A percentile compares a stretch with the other conserved stretches of the same genome.
These are phyloP conservation scores for Pholiota microspora DNA, from an alignment of 768 basidiomycete genomes.

Conservation along the genomic window DNA sequence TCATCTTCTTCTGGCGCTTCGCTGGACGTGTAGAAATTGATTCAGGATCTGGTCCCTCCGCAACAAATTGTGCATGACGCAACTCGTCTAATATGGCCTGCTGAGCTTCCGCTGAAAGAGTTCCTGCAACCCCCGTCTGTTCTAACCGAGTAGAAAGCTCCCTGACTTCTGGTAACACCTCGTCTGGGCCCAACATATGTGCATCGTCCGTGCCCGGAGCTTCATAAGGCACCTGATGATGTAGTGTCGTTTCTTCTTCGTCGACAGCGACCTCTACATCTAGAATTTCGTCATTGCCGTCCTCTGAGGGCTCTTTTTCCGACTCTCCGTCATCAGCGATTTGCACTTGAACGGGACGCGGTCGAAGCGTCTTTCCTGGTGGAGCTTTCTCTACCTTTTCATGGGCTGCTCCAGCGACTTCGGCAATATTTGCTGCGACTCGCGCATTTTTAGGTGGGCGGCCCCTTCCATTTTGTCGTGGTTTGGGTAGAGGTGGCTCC, in stretches of 20 bases:
- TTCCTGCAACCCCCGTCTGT: neutral
- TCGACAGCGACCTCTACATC: neutral
- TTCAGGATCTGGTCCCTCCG: conserved; percentile 12
- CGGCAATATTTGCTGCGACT: neutral
- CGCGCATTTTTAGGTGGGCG: neutral
- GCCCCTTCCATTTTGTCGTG: conserved; percentile 1
- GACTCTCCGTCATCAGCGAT: conserved; percentile 18
- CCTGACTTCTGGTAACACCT: conserved; percentile 3
- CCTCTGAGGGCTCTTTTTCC: conserved; percentile 15
- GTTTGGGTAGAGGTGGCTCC: neutral
- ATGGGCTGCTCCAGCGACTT: neutral
- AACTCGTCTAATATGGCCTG: neutral
- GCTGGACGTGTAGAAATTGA: conserved; percentile 2
- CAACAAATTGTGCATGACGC: neutral
- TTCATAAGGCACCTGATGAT: neutral
- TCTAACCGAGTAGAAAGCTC: conserved; percentile 12
- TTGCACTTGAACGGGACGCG: conserved; percentile 3
- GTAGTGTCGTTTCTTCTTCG: neutral
- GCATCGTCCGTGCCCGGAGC: neutral
- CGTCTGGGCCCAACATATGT: neutral
- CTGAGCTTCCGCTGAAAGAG: neutral
- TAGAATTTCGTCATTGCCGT: neutral
- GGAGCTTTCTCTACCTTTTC: neutral
- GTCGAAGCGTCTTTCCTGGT: neutral
- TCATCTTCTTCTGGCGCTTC: conserved; percentile 6